Conservation (phyloP, 2,329 filamentous ascomycete genomes). For the Dactylellina haptotyla region DNA sequence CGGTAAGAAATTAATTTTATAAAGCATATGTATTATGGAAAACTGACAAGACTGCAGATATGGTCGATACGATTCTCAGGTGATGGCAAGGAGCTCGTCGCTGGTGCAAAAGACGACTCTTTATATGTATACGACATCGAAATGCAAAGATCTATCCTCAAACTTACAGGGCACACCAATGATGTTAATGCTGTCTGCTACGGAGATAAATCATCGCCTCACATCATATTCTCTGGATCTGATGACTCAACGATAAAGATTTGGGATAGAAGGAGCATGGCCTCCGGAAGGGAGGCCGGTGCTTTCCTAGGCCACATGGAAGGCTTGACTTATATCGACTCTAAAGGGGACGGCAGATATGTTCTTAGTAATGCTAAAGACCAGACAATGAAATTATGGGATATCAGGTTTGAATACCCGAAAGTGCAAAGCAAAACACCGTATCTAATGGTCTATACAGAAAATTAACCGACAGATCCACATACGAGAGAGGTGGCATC, state of each 20-base stretch:
- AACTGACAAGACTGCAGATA: slow-evolving; percentile 66
- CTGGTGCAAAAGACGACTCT: slow-evolving; percentile 80
- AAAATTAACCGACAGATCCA: slow-evolving; percentile 56
- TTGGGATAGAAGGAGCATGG: slow-evolving; percentile 94
- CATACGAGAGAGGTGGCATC: slow-evolving; percentile 44
- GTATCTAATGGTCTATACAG: slow-evolving; percentile 31
- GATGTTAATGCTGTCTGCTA: slow-evolving; percentile 98
- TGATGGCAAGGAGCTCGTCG: slow-evolving; percentile 88
- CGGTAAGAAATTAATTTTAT: slow-evolving; percentile 60
- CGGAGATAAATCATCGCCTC: slow-evolving; percentile 82
- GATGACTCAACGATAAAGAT: slow-evolving; percentile 95
- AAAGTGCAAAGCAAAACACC: background rate
- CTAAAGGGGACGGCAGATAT: slow-evolving; percentile 78
- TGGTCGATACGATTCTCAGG: slow-evolving; percentile 94
- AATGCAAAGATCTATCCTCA: slow-evolving; percentile 76
- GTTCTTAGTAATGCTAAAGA: slow-evolving; percentile 95
- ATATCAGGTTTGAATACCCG: slow-evolving; percentile 62
- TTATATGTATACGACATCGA: slow-evolving; percentile 95
- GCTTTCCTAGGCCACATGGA: slow-evolving; percentile 75
- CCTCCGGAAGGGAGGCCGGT: slow-evolving; percentile 76
- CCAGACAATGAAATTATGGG: slow-evolving; percentile 97
- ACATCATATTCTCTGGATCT: slow-evolving; percentile 94
- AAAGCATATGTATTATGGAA: slow-evolving; percentile 57
- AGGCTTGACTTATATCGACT: slow-evolving; percentile 75
- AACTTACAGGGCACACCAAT: slow-evolving; percentile 79